Base-by-base conservation (phyloP, 2,329 filamentous ascomycete species). In the Macrophomina phaseolina region DNA sequence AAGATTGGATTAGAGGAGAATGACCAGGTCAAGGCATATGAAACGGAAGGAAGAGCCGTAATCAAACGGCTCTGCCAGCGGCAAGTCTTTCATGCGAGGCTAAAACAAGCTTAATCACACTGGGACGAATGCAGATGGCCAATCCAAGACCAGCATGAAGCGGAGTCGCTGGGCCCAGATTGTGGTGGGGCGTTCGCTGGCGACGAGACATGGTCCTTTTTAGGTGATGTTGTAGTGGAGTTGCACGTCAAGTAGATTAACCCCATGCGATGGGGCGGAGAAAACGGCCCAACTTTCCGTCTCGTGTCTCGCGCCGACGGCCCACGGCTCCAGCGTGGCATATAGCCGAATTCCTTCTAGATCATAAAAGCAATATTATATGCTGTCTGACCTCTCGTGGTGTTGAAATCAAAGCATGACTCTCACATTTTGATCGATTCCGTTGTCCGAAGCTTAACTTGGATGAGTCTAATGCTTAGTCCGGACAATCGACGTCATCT, bases 31-130 rank as follows among this genome's bases (percentile, higher is more conserved):
- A 18, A 49, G 8, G 32, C 30, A 55, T 49, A 28, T 62, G 58
- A 62, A 62, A 62, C 58, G 58, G 58, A 62, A 62, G 9, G 58
- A 49, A 62, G 42, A 62, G 58, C 58, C 45, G 58, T 62, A 62
- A 62, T 62, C 45, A 49, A 62, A 49, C 30, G n/a, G 18, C 34
- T 18, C 51, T 34, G 18, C 34, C 56, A 48, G 42, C 56, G 42
- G 40, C 28, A 34, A 9, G 18, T 30, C 1, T 62, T 45, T 23
- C 30, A 49, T 28, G 42, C 58, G 18, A 62, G 45, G 7, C 58
- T 49, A 49, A 62, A 62, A 62, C 45, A 62, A 62, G 58, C 58
- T 62, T 49, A 62, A 62, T 38, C 30, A 49, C 9, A 16, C 58
- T 11, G 38, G 42, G n/a, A 49, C 16, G 28, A 62, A 62, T 45